Evolutionary conservation across 805 yeast species (phyloP), one percentile per base, ranked within the genome.

Genomic region (Starmerella potacharoeniae): DNA sequence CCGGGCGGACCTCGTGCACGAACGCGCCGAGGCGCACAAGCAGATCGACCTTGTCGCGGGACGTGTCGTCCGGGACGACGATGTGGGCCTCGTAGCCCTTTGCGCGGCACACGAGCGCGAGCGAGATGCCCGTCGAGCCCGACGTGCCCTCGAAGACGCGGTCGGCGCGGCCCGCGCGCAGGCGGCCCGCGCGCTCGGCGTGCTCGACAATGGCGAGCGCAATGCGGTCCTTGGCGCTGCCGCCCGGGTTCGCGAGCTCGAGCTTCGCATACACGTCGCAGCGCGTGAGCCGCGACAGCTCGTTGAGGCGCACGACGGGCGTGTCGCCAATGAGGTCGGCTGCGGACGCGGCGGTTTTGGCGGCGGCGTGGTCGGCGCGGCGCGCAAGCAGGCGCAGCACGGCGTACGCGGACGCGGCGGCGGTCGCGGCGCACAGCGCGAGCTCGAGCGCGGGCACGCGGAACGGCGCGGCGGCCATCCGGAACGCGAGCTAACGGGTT

Each of bases 41-140:
- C 31, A 93, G 74, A 51, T 79, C 81, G 29, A 91, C 66, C 65
- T 91, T 91, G 62, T 91, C 98, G 1, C 73, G 73, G 0, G 95
- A 83, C 0, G 97, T 93, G 64, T 91, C 98, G 65, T 89, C 93
- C 0, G 97, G 97, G 8, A 93, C 73, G 50, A 95, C 90, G n/a
- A 91, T 93, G 64, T 89, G 96, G 0, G 96, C 86, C 22, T 78
- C 80, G 67, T 90, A 90, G 0, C 98, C 98, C 52, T 86, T 68
- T 0, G 96, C 84, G 61, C 88, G 81, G 59, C 95, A 86, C n/a
- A 93, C 75, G 69, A 89, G 80, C 0, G 97, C 96, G 62, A 91
- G 77, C 1, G 96, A 86, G 11, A 93, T 93, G 3, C 98, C 98
- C 0, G 98, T 91, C 0, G 97, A 89, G 0, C 98, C 98, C 10